Conservation (phyloP, 2,329 filamentous ascomycete species). For the Fusarium pilosicola region DNA sequence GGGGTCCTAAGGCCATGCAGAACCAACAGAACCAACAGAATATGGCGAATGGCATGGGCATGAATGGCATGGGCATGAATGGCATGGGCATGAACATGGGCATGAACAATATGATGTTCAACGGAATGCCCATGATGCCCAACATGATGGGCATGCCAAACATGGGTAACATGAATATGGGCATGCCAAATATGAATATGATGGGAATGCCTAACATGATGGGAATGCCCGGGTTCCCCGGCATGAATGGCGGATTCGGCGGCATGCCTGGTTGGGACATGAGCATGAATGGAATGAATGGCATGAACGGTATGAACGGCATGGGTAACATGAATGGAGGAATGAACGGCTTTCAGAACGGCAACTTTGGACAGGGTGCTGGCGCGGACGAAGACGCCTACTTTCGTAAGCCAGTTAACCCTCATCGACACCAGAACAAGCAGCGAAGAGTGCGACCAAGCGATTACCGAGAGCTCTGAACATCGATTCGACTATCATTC, state of each 20-base stretch:
- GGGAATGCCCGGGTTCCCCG: slow-evolving; percentile 46
- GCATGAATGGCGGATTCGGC: slow-evolving; percentile 46
- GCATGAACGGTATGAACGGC: slow-evolving; percentile 41
- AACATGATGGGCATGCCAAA: slow-evolving; percentile 53
- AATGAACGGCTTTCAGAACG: slow-evolving; percentile 49
- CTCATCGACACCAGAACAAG: slow-evolving; percentile 86
- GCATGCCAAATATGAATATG: slow-evolving; percentile 48
- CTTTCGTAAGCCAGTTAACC: slow-evolving; percentile 95
- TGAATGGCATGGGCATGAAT: slow-evolving; percentile 60
- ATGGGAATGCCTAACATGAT: slow-evolving; percentile 48
- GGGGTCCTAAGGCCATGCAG: slow-evolving; percentile 73
- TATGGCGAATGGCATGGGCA: slow-evolving; percentile 60
- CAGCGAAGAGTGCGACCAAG: slow-evolving; percentile 83
- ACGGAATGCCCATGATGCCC: slow-evolving; percentile 54
- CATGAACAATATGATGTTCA: slow-evolving; percentile 55
- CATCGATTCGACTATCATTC: slow-evolving; percentile 7
- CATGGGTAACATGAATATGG: slow-evolving; percentile 52
- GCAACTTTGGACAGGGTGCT: slow-evolving; percentile 62
- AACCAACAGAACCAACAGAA: slow-evolving; percentile 62
- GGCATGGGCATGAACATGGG: slow-evolving; percentile 59
- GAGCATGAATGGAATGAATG: slow-evolving; percentile 40
- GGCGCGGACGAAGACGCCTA: slow-evolving; percentile 91
- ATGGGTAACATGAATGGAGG: slow-evolving; percentile 46
- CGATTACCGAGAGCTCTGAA: slow-evolving; percentile 86
- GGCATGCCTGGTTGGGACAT: slow-evolving; percentile 44